phyloP scores from a whole-genome alignment of 1,139 yeast genomes.

The Suhomyces yuchorum region DNA sequence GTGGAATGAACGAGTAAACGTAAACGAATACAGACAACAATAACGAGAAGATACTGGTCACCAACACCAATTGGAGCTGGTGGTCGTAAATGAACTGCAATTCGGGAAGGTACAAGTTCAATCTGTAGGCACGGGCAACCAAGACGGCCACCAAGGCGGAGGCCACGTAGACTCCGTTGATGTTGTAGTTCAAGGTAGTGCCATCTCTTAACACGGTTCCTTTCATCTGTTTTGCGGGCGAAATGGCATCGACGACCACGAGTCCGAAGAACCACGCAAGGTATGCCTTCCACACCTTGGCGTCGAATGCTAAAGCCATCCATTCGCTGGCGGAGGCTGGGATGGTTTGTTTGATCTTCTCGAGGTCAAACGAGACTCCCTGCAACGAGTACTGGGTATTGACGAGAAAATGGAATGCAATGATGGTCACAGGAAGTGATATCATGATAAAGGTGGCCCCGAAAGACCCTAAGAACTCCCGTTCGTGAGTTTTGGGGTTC shows the following conservation, averaged over 20 bases:
- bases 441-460: slow-evolving; percentile 73
- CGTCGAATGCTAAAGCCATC: slow-evolving; percentile 35
- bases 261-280: slow-evolving; percentile 72
- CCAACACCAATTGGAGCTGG: slow-evolving; percentile 63
- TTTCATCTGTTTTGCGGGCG: slow-evolving; percentile 70
- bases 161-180: slow-evolving; percentile 73
- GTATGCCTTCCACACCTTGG: slow-evolving; percentile 63
- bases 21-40: slow-evolving; percentile 67
- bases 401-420: slow-evolving; percentile 57
- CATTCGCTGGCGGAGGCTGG: slow-evolving; percentile 31
- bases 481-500: slow-evolving; percentile 71
- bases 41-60: slow-evolving; percentile 65
- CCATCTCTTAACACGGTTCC: slow-evolving; percentile 84
- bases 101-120: slow-evolving; percentile 70
- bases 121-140: slow-evolving; percentile 50
- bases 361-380: slow-evolving; percentile 50
- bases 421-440: slow-evolving; percentile 66
- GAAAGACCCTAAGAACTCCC: slow-evolving; percentile 74
- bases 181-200: slow-evolving; percentile 65
- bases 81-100: slow-evolving; percentile 72
- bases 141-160: slow-evolving; percentile 49
- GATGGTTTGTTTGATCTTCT: slow-evolving; percentile 30
- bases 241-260: slow-evolving; percentile 59
- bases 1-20: slow-evolving; percentile 64
- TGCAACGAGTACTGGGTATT: slow-evolving; percentile 57